Conservation (phyloP, 1,139 yeast genomes). For the Groenewaldozyma auringiensis region DNA sequence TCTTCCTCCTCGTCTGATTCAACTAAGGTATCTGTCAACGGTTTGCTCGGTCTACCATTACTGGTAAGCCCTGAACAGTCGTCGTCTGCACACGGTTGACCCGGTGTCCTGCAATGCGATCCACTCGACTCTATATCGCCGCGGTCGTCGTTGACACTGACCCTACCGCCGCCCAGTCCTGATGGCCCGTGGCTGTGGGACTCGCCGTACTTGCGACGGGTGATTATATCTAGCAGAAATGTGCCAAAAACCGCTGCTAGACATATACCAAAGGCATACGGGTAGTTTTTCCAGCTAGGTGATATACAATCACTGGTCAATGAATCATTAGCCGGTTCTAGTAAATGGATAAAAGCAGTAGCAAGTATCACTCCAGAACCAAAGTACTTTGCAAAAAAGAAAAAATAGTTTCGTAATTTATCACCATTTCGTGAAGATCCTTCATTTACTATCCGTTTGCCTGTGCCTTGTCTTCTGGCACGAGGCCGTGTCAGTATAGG, state of each 20-base stretch:
- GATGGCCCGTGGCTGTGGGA: constrained; percentile 25
- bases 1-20: neutral
- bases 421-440: neutral
- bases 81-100: neutral
- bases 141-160: neutral
- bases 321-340: constrained; percentile 66
- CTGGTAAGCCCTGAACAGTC: neutral
- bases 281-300: constrained; percentile 47
- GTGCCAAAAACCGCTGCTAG: constrained; percentile 36
- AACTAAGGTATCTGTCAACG: neutral
- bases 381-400: constrained; percentile 68
- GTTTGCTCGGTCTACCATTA: neutral
- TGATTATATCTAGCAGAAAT: constrained; percentile 27
- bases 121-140: neutral
- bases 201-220: constrained; percentile 21
- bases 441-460: neutral
- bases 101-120: neutral
- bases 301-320: constrained; percentile 48
- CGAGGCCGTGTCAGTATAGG: constrained; percentile 29
- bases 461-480: neutral
- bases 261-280: constrained; percentile 57
- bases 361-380: constrained; percentile 93
- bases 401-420: constrained; percentile 36
- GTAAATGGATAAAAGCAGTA: constrained; percentile 77
- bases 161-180: constrained; percentile 13